Evolutionary conservation across 2,329 filamentous ascomycete species (phyloP).

Genomic region (Pseudogymnoascus sp.): DNA sequence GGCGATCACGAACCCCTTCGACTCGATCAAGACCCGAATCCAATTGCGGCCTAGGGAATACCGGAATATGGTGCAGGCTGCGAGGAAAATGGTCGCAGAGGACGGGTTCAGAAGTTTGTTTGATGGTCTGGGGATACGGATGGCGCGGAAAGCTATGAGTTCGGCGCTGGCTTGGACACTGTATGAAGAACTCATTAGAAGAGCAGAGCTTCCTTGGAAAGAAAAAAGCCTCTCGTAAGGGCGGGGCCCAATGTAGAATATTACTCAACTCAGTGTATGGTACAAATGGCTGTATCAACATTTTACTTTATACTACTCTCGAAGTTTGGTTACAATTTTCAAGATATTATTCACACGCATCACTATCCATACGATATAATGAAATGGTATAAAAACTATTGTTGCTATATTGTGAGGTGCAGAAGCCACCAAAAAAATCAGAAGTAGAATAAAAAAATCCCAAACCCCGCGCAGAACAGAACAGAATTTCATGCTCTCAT

Average conservation of each 20-base stretch:
- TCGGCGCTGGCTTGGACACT: slow-evolving; percentile 95
- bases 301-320: not conserved
- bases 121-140: slow-evolving; percentile 75
- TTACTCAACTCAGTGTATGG: slow-evolving; percentile 1
- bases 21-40: slow-evolving; percentile 89
- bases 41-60: slow-evolving; percentile 82
- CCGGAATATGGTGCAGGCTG: slow-evolving; percentile 71
- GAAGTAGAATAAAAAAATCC: not conserved
- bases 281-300: slow-evolving; percentile 1
- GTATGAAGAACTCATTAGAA: slow-evolving; percentile 84
- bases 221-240: not conserved
- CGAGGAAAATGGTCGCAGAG: slow-evolving; percentile 66
- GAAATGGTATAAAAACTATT: slow-evolving; percentile 6
- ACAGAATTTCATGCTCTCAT: not conserved
- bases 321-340: not conserved
- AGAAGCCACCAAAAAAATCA: not conserved
- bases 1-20: slow-evolving; percentile 88
- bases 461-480: not conserved
- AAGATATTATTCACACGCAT: not conserved
- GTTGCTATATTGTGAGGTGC: slow-evolving; percentile 1
- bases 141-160: slow-evolving; percentile 84
- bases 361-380: not conserved
- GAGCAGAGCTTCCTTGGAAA: slow-evolving; percentile 42
- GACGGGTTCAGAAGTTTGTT: slow-evolving; percentile 76
- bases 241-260: not conserved